Evolutionary conservation across 2,329 filamentous ascomycete genomes (phyloP), one percentile per base, ranked within the genome.

Genomic region (Fusarium annulatum): DNA sequence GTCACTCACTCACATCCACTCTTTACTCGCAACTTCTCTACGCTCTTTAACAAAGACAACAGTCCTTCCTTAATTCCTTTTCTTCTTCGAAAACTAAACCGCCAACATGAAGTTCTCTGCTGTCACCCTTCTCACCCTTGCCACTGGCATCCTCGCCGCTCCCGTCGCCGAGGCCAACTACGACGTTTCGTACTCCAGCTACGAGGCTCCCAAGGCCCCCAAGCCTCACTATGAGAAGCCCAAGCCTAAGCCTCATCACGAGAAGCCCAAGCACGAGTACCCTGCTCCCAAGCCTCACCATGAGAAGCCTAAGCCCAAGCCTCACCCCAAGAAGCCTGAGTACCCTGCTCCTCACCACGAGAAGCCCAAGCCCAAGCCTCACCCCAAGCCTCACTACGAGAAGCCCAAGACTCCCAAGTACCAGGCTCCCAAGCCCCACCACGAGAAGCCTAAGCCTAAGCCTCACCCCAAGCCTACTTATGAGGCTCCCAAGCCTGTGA

Each of bases 51-150:
- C 21, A 34, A 41, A 61, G 45, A 62, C 45, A 45, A 57, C 28
- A 21, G 33, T 36, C 65, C 30, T 36, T 61, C 57, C 28, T 51
- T 52, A 26, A 19, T 23, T 64, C 38, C 3, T 21, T 57, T 36
- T 52, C n/a, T 36, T 46, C 26, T 28, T 39, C 23, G 46, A 34
- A 4, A 49, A 53, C 21, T 19, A 34, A 33, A 52, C 39, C 48
- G 63, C 34, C 63, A 71, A 49, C 23, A 71, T 71, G 69, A 71
- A 71, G 69, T 48, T 71, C 45, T 71, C 69, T 67, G 68, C 69
- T 53, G 56, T 71, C 57, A 72, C 69, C 10, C 56, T 71, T 68
- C 68, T 71, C 34, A 68, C 69, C 39, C 64, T 71, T 23, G 64
- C 69, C 69, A 71, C 69, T 7, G 67, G 68, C 52, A 71, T 71